A percentile compares a stretch with the other conserved stretches of the same genome.
These are phyloP conservation scores for Nemania diffusa DNA, from an alignment of 2,329 filamentous ascomycete genomes.

Conservation along the genomic window DNA sequence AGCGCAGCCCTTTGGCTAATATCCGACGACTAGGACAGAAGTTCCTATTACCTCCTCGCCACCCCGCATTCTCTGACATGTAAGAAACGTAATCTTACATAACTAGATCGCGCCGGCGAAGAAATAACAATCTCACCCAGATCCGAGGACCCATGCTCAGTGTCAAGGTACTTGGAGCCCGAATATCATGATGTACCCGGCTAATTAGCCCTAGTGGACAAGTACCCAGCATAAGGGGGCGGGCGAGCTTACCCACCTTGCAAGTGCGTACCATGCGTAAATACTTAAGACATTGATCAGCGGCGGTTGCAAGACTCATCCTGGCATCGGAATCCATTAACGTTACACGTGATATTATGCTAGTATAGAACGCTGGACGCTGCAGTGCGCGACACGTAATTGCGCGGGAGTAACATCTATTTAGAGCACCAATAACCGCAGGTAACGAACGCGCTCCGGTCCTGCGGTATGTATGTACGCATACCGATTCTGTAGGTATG, in stretches of 20 bases:
- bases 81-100: not conserved
- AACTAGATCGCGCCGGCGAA: not conserved
- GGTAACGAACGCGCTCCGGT: not conserved
- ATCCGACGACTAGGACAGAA: not conserved
- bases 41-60: not conserved
- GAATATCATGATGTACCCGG: not conserved
- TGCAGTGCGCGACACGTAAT: not conserved
- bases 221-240: not conserved
- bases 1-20: not conserved
- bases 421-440: not conserved
- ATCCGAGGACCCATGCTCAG: not conserved
- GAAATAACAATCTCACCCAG: not conserved
- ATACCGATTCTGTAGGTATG: not conserved
- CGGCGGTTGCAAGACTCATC: not conserved
- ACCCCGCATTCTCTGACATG: not conserved
- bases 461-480: not conserved
- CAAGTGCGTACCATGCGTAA: not conserved
- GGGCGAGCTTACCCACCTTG: not conserved
- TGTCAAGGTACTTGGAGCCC: not conserved
- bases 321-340: not conserved
- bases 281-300: not conserved
- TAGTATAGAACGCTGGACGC: not conserved
- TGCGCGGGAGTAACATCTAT: not conserved
- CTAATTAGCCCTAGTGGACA: conserved; percentile 9
- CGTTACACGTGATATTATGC: conserved; percentile 1